These are phyloP conservation scores for Apiotrichum sp. DNA, from an alignment of 1,284 basidiomycete genomes.

Conservation along the genomic window DNA sequence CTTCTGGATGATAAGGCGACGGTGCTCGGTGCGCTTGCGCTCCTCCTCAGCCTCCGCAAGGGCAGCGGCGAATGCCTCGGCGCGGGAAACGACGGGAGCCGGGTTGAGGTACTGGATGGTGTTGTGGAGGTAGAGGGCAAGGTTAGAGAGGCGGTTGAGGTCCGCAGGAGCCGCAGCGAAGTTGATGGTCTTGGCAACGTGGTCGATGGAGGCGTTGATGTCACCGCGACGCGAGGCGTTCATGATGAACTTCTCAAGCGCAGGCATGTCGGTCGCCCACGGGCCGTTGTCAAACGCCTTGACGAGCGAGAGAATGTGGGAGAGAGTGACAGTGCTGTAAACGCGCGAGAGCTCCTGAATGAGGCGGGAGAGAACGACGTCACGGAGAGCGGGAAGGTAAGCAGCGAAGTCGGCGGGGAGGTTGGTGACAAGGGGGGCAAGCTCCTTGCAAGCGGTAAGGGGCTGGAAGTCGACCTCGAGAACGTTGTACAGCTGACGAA, in stretches of 20 bases:
- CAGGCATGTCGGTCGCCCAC: constrained; percentile 58
- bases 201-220: constrained; percentile 82
- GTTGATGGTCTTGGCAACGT: constrained; percentile 74
- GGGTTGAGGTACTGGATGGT: constrained; percentile 56
- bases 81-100: constrained; percentile 36
- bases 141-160: constrained; percentile 58
- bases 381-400: constrained; percentile 85
- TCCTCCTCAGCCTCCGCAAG: constrained; percentile 55
- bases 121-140: constrained; percentile 67
- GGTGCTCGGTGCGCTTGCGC: constrained; percentile 67
- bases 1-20: constrained; percentile 75
- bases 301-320: constrained; percentile 68
- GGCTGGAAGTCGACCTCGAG: constrained; percentile 96
- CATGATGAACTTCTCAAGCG: constrained; percentile 89
- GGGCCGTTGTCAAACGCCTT: constrained; percentile 60
- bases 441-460: constrained; percentile 73
- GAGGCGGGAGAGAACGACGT: constrained; percentile 87
- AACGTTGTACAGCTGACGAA: constrained; percentile 81
- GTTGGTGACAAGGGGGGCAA: constrained; percentile 71
- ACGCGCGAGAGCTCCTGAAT: constrained; percentile 91
- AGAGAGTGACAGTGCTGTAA: constrained; percentile 81
- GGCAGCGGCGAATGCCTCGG: constrained; percentile 45
- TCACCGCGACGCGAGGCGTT: constrained; percentile 84
- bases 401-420: constrained; percentile 62
- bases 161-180: constrained; percentile 53